Base-by-base conservation (phyloP, 2,329 filamentous ascomycete species). In the Hymenoscyphus repandus region DNA sequence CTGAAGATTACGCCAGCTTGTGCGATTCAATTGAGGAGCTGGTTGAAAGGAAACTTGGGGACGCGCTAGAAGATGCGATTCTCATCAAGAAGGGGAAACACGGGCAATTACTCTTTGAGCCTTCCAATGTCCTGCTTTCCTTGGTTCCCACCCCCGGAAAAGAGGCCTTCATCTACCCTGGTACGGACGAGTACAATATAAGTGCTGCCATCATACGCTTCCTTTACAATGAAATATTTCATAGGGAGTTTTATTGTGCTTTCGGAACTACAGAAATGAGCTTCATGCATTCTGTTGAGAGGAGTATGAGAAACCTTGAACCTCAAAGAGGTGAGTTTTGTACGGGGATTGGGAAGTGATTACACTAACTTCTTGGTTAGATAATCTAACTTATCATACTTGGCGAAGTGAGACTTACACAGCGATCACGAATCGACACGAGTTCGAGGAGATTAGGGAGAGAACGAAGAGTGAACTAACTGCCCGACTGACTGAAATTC, bases 101-200 rank as follows among this genome's bases (percentile, higher is more conserved):
- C 27, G n/a, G 6, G 31, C 30, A 36, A 11, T 17, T 42, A 27
- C 22, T 27, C 7, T 27, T 27, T 4, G 17, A 42, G 13, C 13
- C 34, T 15, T 49, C 40, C 12, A 48, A 49, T 33, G 30, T 20
- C 11, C 49, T 57, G 3, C 4, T 57, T 6, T 20, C 40, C 11
- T 32, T 49, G 17, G 20, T 55, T 22, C 27, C 45, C 33, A 27
- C 13, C 12, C 36, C 39, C 17, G 55, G 52, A 27, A 41, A 33
- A 17, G 42, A 50, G 9, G 45, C 50, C 3, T 53, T 45, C 34
- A n/a, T 22, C 15, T 45, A n/a, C 37, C 44, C 36, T 1, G 48
- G 50, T 2, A 53, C 55, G 7, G 55, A 55, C 15, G 52, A 49
- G 37, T 47, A 57, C 20, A 57, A 55, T 37, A 43, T 55, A 11